These are phyloP conservation scores for Colletotrichum euphorbiae DNA, from an alignment of 2,329 filamentous ascomycete genomes.

Conservation along the genomic window DNA sequence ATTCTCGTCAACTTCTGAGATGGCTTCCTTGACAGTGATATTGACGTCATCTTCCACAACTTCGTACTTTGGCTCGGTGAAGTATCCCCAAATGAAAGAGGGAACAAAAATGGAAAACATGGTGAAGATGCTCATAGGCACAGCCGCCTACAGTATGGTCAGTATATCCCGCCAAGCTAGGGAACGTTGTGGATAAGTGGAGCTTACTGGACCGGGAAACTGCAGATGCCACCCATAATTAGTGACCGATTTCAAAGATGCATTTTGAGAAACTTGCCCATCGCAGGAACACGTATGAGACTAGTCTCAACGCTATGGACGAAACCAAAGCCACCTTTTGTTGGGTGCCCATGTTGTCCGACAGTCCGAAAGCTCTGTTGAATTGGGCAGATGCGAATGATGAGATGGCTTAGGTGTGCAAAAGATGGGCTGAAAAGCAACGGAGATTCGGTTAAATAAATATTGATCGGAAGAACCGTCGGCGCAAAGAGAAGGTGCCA, in stretches of 20 bases:
- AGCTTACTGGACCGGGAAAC: constrained; percentile 48
- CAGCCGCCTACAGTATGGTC: constrained; percentile 38
- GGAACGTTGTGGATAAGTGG: constrained; percentile 10
- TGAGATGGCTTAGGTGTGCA: not conserved
- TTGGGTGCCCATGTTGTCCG: constrained; percentile 46
- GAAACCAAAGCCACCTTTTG: constrained; percentile 52
- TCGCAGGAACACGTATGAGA: constrained; percentile 69
- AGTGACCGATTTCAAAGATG: constrained; percentile 6
- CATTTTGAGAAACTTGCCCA: constrained; percentile 59
- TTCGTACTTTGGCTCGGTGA: constrained; percentile 67
- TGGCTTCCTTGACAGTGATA: constrained; percentile 62
- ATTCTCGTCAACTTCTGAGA: constrained; percentile 49
- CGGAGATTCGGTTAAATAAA: not conserved
- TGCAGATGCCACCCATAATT: constrained; percentile 27
- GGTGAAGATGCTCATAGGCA: constrained; percentile 58
- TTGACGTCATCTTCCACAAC: constrained; percentile 72
- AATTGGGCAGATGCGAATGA: constrained; percentile 42
- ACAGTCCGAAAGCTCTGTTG: constrained; percentile 9
- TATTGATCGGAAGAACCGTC: not conserved
- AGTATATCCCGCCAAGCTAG: constrained; percentile 10
- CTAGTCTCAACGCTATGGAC: constrained; percentile 62
- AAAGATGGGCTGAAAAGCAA: not conserved
- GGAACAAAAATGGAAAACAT: constrained; percentile 75
- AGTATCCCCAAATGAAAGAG: constrained; percentile 70
- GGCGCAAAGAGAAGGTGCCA: not conserved